These are phyloP conservation scores for Ceratobasidium sp. DNA, from an alignment of 1,284 basidiomycete species.

Conservation along the genomic window DNA sequence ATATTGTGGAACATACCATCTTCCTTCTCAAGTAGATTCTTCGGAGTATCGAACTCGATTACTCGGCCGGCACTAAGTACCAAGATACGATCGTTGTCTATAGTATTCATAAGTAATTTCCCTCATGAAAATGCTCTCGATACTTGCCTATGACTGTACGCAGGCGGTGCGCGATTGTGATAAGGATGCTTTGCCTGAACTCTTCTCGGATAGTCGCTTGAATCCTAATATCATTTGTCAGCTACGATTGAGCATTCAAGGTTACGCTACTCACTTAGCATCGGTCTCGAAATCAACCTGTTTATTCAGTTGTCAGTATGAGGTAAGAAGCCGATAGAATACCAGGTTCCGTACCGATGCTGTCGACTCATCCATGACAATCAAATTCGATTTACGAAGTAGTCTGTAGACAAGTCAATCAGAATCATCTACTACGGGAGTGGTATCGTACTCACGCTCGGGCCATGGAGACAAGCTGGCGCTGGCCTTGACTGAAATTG, in stretches of 20 bases:
- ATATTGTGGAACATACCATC: constrained; percentile 54
- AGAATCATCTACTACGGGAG: background rate
- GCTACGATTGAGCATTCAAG: background rate
- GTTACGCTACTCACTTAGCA: constrained; percentile 14
- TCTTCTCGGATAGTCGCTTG: constrained; percentile 83
- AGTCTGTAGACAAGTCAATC: background rate
- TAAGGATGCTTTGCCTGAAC: constrained; percentile 76
- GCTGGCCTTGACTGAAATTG: constrained; percentile 87
- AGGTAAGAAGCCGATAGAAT: background rate
- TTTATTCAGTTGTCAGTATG: background rate
- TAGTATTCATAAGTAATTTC: constrained; percentile 53
- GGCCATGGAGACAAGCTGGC: constrained; percentile 84
- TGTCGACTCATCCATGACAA: constrained; percentile 41
- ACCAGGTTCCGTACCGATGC: constrained; percentile 20
- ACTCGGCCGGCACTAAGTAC: constrained; percentile 46
- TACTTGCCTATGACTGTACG: constrained; percentile 33
- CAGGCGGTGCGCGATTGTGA: constrained; percentile 61
- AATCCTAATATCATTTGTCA: constrained; percentile 57
- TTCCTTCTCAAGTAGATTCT: constrained; percentile 53
- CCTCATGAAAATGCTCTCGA: background rate
- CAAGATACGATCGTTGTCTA: constrained; percentile 64
- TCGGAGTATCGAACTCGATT: constrained; percentile 56
- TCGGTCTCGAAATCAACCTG: constrained; percentile 67
- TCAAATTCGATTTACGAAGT: constrained; percentile 32
- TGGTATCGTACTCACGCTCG: constrained; percentile 41